A percentile compares a stretch with the other conserved stretches of the same genome.
Evolutionary conservation across 106 monocot genomes (phyloP).

Genomic region (Phalaenopsis equestris): DNA sequence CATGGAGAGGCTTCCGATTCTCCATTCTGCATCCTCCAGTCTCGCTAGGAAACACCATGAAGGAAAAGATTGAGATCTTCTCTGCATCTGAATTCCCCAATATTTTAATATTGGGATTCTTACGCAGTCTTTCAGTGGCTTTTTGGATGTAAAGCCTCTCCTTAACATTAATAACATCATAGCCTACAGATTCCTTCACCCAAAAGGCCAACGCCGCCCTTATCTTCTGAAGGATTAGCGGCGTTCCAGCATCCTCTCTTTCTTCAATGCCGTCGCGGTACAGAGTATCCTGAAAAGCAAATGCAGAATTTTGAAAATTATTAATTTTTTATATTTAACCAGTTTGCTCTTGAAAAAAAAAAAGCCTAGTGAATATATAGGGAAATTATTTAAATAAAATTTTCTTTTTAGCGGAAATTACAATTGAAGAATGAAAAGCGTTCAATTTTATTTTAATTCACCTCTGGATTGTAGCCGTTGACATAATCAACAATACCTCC

Average conservation of each 20-base stretch:
- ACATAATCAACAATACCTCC: conserved; percentile 34
- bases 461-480: background rate
- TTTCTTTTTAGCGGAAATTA: no score
- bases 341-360: background rate
- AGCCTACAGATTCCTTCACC: conserved; percentile 31
- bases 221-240: conserved; percentile 37
- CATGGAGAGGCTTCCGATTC: conserved; percentile 27
- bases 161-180: conserved; percentile 9
- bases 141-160: conserved; percentile 14
- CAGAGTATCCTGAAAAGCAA: conserved; percentile 27
- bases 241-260: conserved; percentile 49
- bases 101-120: conserved; percentile 14
- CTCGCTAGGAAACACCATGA: conserved; percentile 19
- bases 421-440: background rate
- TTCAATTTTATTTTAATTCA: background rate
- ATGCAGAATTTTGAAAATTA: background rate
- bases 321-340: background rate
- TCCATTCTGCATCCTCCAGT: background rate
- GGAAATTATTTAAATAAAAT: background rate
- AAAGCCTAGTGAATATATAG: background rate
- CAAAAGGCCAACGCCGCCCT: conserved; percentile 32
- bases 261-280: conserved; percentile 37
- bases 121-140: conserved; percentile 14
- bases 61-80: conserved; percentile 41
- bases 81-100: conserved; percentile 15